Percentiles rank a stretch among this genome's conserved stretches.
Conservation (phyloP, 2,329 filamentous ascomycete species). For the Ilyonectria destructans region DNA sequence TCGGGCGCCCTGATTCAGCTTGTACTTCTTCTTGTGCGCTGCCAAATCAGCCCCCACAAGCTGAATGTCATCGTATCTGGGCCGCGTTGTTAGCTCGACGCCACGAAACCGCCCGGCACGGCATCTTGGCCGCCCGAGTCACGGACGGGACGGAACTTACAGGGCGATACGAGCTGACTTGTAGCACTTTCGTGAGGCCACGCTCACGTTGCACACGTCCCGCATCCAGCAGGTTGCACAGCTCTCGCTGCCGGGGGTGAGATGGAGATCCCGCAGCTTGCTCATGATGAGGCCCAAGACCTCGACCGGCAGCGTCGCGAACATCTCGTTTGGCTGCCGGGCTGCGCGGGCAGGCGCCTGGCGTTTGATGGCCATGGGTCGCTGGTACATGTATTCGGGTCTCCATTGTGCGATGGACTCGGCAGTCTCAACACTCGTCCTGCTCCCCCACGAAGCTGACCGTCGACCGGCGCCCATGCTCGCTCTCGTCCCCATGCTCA, state of each 20-base stretch:
- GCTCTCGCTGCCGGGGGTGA: slow-evolving; percentile 64
- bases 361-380: slow-evolving; percentile 44
- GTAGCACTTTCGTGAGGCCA: slow-evolving; percentile 68
- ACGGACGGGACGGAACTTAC: slow-evolving; percentile 55
- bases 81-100: slow-evolving; percentile 33
- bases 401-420: slow-evolving; percentile 50
- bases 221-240: slow-evolving; percentile 79
- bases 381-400: slow-evolving; percentile 43
- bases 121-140: neutral
- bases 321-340: slow-evolving; percentile 66
- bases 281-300: slow-evolving; percentile 72
- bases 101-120: slow-evolving; percentile 14
- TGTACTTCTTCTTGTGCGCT: slow-evolving; percentile 72
- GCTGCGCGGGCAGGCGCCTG: slow-evolving; percentile 43
- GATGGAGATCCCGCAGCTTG: slow-evolving; percentile 68
- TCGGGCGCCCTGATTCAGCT: slow-evolving; percentile 67
- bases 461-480: slow-evolving; percentile 47
- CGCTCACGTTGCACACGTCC: slow-evolving; percentile 68
- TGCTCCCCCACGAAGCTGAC: slow-evolving; percentile 55
- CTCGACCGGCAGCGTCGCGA: slow-evolving; percentile 71
- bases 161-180: slow-evolving; percentile 66
- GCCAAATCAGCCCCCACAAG: slow-evolving; percentile 72
- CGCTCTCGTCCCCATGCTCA: slow-evolving; percentile 36
- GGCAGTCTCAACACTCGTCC: slow-evolving; percentile 60
- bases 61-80: slow-evolving; percentile 72